Base-by-base conservation (phyloP, 768 basidiomycete genomes). In the Suillus plorans region DNA sequence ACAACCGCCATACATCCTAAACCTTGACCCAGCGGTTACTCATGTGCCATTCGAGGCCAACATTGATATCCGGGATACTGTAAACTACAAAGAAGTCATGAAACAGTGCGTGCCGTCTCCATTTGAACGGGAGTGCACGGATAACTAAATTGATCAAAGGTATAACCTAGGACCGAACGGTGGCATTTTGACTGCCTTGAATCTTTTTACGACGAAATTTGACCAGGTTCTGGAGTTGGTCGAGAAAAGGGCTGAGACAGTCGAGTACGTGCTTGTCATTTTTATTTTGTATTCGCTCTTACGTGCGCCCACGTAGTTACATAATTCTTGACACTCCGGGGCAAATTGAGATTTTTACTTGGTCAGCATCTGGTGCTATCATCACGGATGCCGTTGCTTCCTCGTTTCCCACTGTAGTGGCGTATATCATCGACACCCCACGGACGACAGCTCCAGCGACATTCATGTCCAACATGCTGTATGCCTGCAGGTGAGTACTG, bases 401-500 rank as follows among this genome's bases (percentile, higher is more conserved):
- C 3, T 87, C 95, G 0, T 81, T 99, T 64, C 97, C 97, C 6
- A 90, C 97, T 2, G 94, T 97, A 41, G 89, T 99, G 42, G 97
- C 97, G 18, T 99, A 99, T 73, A 86, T 99, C 66, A 94, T 99
- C 69, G 97, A 99, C 77, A 99, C 97, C 4, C 97, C 97, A 25
- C 84, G 97, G 67, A 95, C 94, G 22, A 90, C 91, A 0, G 89
- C 94, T 0, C 97, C 97, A 0, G 95, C 97, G 18, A 99, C 97
- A 4, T 99, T 99, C 78, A 99, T 99, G 97, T 93, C 90, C 22
- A 99, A 99, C 78, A 99, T 99, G 97, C 84, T 99, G 50, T 99
- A 99, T 72, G 97, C 97, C 2, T 99, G 97, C 84, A 95, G 93
- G 92, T 91, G 64, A 66, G 85, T 76, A 25, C 63, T 20, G 66